Evolutionary conservation across 192 early-diverging fungal species (phyloP), one percentile per base, ranked within the genome.

Genomic region (Coemansia javaensis): DNA sequence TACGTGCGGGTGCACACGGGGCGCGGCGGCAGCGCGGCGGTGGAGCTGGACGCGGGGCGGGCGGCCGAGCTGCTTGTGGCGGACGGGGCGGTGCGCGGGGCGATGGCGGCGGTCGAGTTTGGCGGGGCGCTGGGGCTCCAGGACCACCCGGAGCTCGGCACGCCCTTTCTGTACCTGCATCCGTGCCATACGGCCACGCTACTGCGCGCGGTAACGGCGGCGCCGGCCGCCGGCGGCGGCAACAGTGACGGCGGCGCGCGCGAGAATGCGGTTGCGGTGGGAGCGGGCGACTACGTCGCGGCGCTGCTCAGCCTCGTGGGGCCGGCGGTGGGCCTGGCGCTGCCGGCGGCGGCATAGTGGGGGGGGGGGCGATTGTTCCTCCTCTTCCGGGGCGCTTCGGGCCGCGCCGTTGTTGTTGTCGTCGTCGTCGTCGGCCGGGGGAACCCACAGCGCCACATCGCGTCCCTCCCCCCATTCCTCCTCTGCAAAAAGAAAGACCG

Each of bases 111-210:
- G 0, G 72, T 75, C 43, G 60, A 59, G 44, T 75, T 67, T 59
- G 72, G 72, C 43, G 72, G 72, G 5, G 72, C 72, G n/a, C 40
- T 75, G 43, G 55, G 72, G 0, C 47, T 75, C 5, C 50, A 50
- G 51, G 72, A 75, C 18, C 72, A 75, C 21, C 72, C 72, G 8
- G 52, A 45, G 16, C 36, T 75, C 14, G 45, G 45, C 10, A 23
- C 37, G 12, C 72, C 72, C 20, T 75, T 31, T 17, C 22, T 63
- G 55, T 67, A 59, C 40, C 40, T 75, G 28, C 72, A 75, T 31
- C 72, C 72, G 20, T 75, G 72, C 44, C 59, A 75, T 34, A 75
- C 72, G 21, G 72, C 64, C 2, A 52, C 59, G 21, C 32, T 75
- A 23, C 51, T 75, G 27, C 40, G 48, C 3, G 42, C 59, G 2